phyloP scores from a whole-genome alignment of 129 eudicot species.

The Cynara cardunculus region DNA sequence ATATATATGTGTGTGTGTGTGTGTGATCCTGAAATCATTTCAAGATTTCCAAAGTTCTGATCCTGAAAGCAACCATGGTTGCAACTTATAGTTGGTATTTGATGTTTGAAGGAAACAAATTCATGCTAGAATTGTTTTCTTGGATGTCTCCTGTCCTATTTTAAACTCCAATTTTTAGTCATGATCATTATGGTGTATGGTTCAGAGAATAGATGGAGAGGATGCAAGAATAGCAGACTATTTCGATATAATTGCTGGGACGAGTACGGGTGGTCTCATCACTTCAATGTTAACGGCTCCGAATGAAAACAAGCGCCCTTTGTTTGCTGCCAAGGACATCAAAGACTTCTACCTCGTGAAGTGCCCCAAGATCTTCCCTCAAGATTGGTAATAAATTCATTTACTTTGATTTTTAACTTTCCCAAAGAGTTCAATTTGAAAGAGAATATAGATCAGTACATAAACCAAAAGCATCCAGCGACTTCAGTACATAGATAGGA shows the following conservation, averaged over 20 bases:
- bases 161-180: neutral
- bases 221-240: slow-evolving; percentile 24
- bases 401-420: neutral
- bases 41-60: neutral
- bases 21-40: neutral
- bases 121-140: neutral
- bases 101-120: neutral
- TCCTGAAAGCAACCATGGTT: neutral
- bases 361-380: slow-evolving; percentile 22
- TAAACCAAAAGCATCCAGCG: neutral
- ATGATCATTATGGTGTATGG: neutral
- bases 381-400: slow-evolving; percentile 7
- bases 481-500: neutral
- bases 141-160: neutral
- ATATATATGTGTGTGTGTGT: neutral
- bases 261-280: slow-evolving; percentile 26
- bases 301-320: neutral
- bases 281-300: slow-evolving; percentile 24
- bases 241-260: slow-evolving; percentile 25
- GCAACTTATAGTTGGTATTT: neutral
- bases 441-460: neutral
- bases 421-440: neutral
- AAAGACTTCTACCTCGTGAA: slow-evolving; percentile 4
- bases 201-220: slow-evolving; percentile 1
- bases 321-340: slow-evolving; percentile 2